phyloP scores from a whole-genome alignment of 495 filamentous ascomycete species.

The Neurospora hispaniola region DNA sequence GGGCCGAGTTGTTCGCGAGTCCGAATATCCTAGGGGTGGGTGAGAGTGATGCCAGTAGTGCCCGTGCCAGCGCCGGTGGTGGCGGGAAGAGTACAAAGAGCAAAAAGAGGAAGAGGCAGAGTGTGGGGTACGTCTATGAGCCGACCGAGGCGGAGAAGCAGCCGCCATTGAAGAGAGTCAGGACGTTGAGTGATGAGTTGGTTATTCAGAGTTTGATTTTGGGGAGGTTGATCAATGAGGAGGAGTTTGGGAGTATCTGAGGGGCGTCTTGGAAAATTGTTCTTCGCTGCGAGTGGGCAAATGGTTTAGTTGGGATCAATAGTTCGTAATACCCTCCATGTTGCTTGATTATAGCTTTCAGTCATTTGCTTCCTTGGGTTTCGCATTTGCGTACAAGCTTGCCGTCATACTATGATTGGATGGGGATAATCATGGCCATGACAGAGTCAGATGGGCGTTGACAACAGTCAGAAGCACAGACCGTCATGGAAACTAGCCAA shows the following conservation, averaged over 20 bases:
- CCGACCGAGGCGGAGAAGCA: conserved; percentile 15
- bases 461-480: no score
- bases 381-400: no score
- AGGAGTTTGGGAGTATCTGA: conserved; percentile 23
- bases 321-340: no score
- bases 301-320: no score
- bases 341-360: no score
- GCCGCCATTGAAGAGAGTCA: conserved; percentile 37
- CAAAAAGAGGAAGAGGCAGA: conserved; percentile 38
- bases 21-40: neutral
- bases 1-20: conserved; percentile 17
- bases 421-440: no score
- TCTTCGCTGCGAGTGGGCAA: no score
- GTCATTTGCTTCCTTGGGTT: no score
- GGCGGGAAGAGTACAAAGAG: neutral
- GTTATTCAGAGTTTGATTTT: conserved; percentile 90
- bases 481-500: no score
- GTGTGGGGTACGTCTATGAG: conserved; percentile 10
- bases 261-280: neutral
- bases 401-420: no score
- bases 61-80: neutral
- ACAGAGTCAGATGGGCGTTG: no score
- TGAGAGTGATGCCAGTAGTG: neutral
- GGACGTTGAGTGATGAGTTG: conserved; percentile 69
- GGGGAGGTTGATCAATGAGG: conserved; percentile 62